Conservation (phyloP, 257 asterid genomes). For the Nicotiana obtusifolia region DNA sequence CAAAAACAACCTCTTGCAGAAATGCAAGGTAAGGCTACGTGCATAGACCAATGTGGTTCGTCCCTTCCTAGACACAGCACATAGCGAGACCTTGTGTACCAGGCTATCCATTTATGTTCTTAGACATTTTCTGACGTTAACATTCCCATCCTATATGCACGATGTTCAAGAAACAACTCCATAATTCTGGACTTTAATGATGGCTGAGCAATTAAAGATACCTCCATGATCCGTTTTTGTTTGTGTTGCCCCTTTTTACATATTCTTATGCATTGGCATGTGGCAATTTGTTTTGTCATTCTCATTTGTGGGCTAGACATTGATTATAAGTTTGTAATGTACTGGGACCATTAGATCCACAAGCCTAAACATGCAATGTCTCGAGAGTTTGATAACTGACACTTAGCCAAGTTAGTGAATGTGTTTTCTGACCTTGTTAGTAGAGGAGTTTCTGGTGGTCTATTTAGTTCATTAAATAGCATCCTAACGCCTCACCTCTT, state of each 20-base stretch:
- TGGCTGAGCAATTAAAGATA: background rate
- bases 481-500: background rate
- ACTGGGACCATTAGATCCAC: background rate
- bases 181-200: background rate
- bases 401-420: background rate
- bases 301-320: background rate
- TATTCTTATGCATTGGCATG: background rate
- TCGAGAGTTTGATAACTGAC: background rate
- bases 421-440: background rate
- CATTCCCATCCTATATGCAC: background rate
- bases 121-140: background rate
- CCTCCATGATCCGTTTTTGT: background rate
- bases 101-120: background rate
- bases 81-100: no score
- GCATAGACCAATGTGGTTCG: no score
- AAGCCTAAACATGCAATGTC: slow-evolving; percentile 2
- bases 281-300: background rate
- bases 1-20: no score
- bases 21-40: no score
- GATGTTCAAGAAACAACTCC: background rate
- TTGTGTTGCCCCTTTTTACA: background rate
- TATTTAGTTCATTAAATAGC: background rate
- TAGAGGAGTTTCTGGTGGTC: background rate
- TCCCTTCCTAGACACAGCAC: no score
- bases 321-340: background rate